These are phyloP conservation scores for Persicaria maculosa DNA, from an alignment of 148 eudicot species.

Conservation along the genomic window DNA sequence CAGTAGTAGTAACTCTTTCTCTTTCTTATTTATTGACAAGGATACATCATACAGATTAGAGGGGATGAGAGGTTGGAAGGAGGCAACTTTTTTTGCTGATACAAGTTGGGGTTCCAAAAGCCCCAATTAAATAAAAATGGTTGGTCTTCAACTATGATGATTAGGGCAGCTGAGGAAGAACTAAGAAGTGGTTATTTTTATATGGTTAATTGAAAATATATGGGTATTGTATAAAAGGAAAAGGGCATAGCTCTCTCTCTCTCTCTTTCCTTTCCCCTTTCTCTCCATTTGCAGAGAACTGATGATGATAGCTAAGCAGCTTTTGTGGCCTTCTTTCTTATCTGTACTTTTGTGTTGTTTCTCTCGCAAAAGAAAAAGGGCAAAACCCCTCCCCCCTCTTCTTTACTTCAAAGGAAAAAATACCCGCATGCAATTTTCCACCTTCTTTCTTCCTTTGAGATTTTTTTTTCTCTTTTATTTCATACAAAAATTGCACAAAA, in stretches of 20 bases:
- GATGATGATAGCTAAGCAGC: slow-evolving; percentile 12
- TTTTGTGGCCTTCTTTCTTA: slow-evolving; percentile 13
- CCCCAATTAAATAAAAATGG: background rate
- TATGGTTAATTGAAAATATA: background rate
- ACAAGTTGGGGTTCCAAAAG: background rate
- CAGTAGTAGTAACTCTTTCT: background rate
- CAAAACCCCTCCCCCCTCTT: background rate
- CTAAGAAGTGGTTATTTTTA: background rate
- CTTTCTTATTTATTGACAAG: slow-evolving; percentile 9
- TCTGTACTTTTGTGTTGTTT: slow-evolving; percentile 13
- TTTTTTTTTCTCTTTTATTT: background rate
- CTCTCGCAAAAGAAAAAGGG: slow-evolving; percentile 4
- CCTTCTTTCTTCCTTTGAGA: background rate
- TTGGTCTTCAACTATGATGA: slow-evolving; percentile 5
- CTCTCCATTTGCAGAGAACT: slow-evolving; percentile 10
- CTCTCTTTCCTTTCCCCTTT: slow-evolving; percentile 3
- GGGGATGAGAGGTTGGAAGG: background rate
- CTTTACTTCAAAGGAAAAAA: background rate
- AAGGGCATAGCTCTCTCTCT: background rate
- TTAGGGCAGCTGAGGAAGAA: slow-evolving; percentile 4
- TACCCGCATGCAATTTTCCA: slow-evolving; percentile 9
- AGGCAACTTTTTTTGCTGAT: background rate
- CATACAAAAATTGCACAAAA: background rate
- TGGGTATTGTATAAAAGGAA: background rate
- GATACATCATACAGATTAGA: background rate